Percentiles rank a stretch among this genome's conserved stretches.
Conservation (phyloP, 345 rosid genomes). For the Gossypium ekmanianum region DNA sequence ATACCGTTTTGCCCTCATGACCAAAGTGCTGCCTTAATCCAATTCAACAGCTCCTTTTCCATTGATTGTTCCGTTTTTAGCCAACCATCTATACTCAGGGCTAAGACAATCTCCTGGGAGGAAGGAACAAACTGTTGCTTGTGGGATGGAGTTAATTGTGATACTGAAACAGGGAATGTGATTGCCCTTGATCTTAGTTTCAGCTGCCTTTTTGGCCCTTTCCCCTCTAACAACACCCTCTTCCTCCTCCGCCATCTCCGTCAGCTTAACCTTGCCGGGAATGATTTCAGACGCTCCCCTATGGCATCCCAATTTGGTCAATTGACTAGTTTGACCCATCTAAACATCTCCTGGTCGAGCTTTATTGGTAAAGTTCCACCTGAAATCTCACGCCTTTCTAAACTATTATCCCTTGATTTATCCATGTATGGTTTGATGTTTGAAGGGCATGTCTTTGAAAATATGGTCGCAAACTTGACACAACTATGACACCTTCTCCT, state of each 20-base stretch:
- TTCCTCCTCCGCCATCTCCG: constrained; percentile 14
- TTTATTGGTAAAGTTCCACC: too few species aligned
- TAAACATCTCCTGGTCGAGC: too few species aligned
- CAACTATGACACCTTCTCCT: background rate
- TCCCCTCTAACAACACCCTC: constrained; percentile 2
- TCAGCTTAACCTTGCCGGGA: constrained; percentile 16
- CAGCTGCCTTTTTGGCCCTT: background rate
- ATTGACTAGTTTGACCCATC: background rate
- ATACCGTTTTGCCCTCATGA: background rate
- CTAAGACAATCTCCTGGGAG: background rate
- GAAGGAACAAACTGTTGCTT: constrained; percentile 16
- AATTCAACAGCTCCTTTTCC: background rate
- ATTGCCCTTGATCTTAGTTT: constrained; percentile 27
- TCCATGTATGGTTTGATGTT: background rate
- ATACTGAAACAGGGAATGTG: constrained; percentile 12
- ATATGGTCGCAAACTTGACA: background rate
- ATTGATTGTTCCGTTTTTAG: background rate
- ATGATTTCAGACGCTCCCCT: constrained; percentile 6
- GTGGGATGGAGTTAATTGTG: constrained; percentile 27
- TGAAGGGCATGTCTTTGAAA: background rate
- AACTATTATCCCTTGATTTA: constrained; percentile 2
- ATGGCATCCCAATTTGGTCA: constrained; percentile 24
- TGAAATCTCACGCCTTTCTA: constrained; percentile 10
- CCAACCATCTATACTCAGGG: background rate
- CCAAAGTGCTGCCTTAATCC: background rate